Conservation (phyloP, 441 rosid genomes). For the Syzygium malaccense region DNA sequence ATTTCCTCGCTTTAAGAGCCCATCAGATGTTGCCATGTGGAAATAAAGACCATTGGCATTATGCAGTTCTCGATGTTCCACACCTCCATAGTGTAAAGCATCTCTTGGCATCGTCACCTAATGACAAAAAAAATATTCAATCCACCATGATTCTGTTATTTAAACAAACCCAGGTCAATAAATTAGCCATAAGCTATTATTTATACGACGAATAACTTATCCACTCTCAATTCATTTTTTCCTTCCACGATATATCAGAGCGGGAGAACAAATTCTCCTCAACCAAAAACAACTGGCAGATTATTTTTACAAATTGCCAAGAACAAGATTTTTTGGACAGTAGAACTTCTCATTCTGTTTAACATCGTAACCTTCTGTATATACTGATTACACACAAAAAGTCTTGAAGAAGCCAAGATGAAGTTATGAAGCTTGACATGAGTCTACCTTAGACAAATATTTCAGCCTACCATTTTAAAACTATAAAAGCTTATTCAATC, state of each 20-base stretch:
- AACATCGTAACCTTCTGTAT: neutral
- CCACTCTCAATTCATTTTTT: neutral
- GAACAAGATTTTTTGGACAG: neutral
- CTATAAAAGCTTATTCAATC: neutral
- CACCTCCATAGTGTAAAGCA: slow-evolving; percentile 76
- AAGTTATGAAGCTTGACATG: neutral
- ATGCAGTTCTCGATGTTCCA: slow-evolving; percentile 92
- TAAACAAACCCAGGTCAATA: neutral
- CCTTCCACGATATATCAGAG: neutral
- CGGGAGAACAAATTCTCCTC: neutral
- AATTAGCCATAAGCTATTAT: neutral
- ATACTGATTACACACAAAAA: neutral
- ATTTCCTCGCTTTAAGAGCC: slow-evolving; percentile 80
- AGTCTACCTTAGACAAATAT: neutral
- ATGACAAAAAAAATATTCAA: neutral
- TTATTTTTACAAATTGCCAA: neutral
- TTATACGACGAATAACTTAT: neutral
- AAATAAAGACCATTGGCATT: slow-evolving; percentile 91
- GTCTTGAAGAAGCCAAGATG: neutral
- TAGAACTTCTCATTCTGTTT: neutral
- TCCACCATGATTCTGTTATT: neutral
- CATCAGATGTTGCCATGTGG: slow-evolving; percentile 98
- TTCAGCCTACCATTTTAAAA: neutral
- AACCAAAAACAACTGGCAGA: neutral
- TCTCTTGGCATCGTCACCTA: slow-evolving; percentile 98